These are phyloP conservation scores for Mycena amicta DNA, from an alignment of 768 basidiomycete genomes.

Conservation along the genomic window DNA sequence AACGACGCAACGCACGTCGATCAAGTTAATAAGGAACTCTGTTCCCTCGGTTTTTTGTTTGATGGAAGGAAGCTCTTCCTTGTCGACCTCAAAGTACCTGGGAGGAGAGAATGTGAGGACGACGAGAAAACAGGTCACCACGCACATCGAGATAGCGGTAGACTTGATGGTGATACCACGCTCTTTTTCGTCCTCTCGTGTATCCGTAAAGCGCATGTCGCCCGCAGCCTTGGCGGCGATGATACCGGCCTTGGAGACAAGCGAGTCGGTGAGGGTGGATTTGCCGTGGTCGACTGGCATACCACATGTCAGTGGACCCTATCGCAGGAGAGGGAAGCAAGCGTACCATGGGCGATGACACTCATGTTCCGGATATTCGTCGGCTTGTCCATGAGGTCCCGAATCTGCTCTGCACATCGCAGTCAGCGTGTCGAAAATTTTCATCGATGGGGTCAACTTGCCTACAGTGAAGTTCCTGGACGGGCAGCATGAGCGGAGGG, in stretches of 20 bases:
- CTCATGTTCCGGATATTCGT: constrained; percentile 73
- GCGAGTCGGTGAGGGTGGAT: constrained; percentile 97
- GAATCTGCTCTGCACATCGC: constrained; percentile 71
- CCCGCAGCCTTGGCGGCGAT: constrained; percentile 94
- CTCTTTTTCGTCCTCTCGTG: constrained; percentile 97
- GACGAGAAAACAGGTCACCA: neutral
- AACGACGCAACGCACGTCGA: constrained; percentile 59
- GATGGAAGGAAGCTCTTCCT: constrained; percentile 84
- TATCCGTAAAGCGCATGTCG: constrained; percentile 96
- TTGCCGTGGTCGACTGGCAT: constrained; percentile 99
- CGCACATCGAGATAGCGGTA: constrained; percentile 80
- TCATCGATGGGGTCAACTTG: constrained; percentile 36
- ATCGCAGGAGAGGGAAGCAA: too few relatives aligned
- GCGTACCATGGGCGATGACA: constrained; percentile 5
- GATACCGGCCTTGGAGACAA: constrained; percentile 99
- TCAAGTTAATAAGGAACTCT: constrained; percentile 99
- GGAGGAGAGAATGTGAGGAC: neutral
- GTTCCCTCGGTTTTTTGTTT: constrained; percentile 93
- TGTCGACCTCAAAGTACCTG: constrained; percentile 96
- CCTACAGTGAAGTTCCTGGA: constrained; percentile 88
- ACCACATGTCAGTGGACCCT: too few relatives aligned
- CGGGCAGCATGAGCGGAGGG: constrained; percentile 34
- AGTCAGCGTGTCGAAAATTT: constrained; percentile 5
- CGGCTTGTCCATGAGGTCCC: constrained; percentile 84
- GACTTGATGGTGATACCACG: constrained; percentile 99